These are phyloP conservation scores for Termitomyces sp. DNA, from an alignment of 768 basidiomycete species.

Conservation along the genomic window DNA sequence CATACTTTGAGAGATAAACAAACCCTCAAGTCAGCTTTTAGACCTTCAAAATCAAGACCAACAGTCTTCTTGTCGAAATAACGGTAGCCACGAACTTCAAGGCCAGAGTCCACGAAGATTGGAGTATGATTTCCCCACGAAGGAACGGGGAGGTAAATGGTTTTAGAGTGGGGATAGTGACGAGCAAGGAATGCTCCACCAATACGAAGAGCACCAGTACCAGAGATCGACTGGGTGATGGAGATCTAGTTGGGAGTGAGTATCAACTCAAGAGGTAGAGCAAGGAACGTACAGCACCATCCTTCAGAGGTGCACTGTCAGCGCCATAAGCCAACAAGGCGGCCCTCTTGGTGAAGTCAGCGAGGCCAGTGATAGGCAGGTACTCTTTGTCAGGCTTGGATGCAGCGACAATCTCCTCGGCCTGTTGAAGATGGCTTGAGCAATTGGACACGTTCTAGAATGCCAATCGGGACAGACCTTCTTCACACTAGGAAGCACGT, in stretches of 20 bases:
- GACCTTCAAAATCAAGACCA: constrained; percentile 87
- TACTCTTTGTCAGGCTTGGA: constrained; percentile 90
- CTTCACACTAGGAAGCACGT: constrained; percentile 84
- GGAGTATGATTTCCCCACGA: constrained; percentile 98
- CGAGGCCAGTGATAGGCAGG: constrained; percentile 89
- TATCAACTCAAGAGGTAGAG: constrained; percentile 1
- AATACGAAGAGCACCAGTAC: constrained; percentile 95
- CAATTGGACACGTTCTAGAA: neutral
- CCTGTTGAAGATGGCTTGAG: constrained; percentile 37
- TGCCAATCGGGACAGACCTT: constrained; percentile 46
- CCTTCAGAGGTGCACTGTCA: constrained; percentile 67
- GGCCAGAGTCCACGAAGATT: constrained; percentile 89
- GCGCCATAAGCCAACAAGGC: constrained; percentile 89
- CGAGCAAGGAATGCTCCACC: constrained; percentile 89
- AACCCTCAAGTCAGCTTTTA: constrained; percentile 85
- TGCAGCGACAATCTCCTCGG: constrained; percentile 67
- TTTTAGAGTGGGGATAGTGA: constrained; percentile 83
- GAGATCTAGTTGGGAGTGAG: constrained; percentile 52
- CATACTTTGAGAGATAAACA: constrained; percentile 13
- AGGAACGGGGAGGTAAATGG: constrained; percentile 88
- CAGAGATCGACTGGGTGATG: constrained; percentile 92
- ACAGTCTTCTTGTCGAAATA: constrained; percentile 94
- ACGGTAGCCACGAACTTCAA: constrained; percentile 89
- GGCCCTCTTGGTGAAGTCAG: constrained; percentile 82
- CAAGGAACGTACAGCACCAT: constrained; percentile 59